Percentiles rank a stretch among this genome's conserved stretches.
Conservation (phyloP, 2,329 filamentous ascomycete genomes). For the Monosporascus ibericus region DNA sequence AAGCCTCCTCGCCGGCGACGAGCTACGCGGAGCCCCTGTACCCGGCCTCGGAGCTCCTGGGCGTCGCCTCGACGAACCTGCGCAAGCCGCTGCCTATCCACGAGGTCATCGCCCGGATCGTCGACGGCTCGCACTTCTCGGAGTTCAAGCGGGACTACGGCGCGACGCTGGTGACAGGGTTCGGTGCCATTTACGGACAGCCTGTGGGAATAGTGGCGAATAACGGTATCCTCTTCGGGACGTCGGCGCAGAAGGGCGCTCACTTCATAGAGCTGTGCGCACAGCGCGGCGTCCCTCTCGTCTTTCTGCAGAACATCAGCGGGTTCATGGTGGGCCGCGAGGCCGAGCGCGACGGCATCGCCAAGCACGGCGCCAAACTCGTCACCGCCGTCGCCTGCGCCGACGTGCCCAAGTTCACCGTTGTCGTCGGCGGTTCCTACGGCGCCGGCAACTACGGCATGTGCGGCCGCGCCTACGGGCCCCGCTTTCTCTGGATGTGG, state of each 20-base stretch:
- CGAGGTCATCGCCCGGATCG: constrained; percentile 87
- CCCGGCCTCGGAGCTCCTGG: constrained; percentile 70
- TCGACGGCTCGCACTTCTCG: constrained; percentile 82
- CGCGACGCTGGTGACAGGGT: constrained; percentile 82
- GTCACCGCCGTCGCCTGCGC: constrained; percentile 93
- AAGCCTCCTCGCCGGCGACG: constrained; percentile 29
- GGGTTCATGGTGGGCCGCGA: constrained; percentile 97
- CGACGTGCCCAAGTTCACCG: constrained; percentile 92
- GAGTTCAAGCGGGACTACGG: constrained; percentile 96
- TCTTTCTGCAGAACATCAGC: constrained; percentile 94
- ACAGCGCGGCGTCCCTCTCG: constrained; percentile 79
- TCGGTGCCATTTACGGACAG: constrained; percentile 83
- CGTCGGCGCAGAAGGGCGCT: constrained; percentile 84
- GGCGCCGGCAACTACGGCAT: constrained; percentile 98
- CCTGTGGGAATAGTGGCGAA: constrained; percentile 92
- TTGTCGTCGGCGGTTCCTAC: constrained; percentile 88
- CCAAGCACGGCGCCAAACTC: constrained; percentile 95
- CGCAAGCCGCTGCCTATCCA: constrained; percentile 79
- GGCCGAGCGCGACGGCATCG: constrained; percentile 90
- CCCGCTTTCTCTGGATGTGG: constrained; percentile 93
- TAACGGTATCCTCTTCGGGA: constrained; percentile 89
- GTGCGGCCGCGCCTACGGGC: constrained; percentile 92
- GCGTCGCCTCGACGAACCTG: constrained; percentile 86
- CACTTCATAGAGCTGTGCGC: constrained; percentile 96
- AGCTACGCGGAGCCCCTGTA: constrained; percentile 72